These are phyloP conservation scores for Fusarium nisikadoi DNA, from an alignment of 2,329 filamentous ascomycete species.

Conservation along the genomic window DNA sequence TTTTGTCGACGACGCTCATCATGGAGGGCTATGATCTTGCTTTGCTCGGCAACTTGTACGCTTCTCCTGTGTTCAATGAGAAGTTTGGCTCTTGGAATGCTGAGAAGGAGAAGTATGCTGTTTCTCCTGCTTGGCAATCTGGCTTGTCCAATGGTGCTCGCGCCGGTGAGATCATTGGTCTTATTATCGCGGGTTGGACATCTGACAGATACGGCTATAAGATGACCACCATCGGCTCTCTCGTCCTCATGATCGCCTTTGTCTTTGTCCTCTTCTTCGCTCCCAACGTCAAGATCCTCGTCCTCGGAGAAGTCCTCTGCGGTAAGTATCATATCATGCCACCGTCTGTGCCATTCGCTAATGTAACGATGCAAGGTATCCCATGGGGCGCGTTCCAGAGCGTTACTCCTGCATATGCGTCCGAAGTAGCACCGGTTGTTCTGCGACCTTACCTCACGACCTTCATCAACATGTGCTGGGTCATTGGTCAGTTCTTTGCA, in stretches of 20 bases:
- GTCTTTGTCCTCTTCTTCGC: conserved; percentile 67
- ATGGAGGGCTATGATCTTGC: conserved; percentile 65
- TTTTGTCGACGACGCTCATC: conserved; percentile 58
- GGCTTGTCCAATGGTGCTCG: conserved; percentile 64
- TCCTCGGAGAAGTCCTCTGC: conserved; percentile 60
- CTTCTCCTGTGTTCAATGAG: conserved; percentile 56
- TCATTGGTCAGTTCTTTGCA: conserved; percentile 64
- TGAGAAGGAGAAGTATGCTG: conserved; percentile 53
- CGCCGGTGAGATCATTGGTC: conserved; percentile 65
- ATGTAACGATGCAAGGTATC: conserved; percentile 51
- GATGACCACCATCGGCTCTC: conserved; percentile 59
- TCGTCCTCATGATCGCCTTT: conserved; percentile 59
- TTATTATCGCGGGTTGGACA: conserved; percentile 64
- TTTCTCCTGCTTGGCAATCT: conserved; percentile 67
- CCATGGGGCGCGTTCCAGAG: conserved; percentile 65
- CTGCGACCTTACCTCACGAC: conserved; percentile 64
- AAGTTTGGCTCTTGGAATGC: conserved; percentile 56
- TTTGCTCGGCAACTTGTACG: conserved; percentile 61
- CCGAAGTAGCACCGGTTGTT: conserved; percentile 61
- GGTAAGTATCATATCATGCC: conserved; percentile 34
- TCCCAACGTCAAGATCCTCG: conserved; percentile 56
- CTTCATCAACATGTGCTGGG: conserved; percentile 68
- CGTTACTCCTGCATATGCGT: conserved; percentile 63
- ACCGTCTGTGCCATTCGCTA: neutral
- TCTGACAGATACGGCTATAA: conserved; percentile 63